Percentiles rank a stretch among this genome's conserved stretches.
phyloP scores from a whole-genome alignment of 768 basidiomycete genomes.

The Phylloporus sp. region DNA sequence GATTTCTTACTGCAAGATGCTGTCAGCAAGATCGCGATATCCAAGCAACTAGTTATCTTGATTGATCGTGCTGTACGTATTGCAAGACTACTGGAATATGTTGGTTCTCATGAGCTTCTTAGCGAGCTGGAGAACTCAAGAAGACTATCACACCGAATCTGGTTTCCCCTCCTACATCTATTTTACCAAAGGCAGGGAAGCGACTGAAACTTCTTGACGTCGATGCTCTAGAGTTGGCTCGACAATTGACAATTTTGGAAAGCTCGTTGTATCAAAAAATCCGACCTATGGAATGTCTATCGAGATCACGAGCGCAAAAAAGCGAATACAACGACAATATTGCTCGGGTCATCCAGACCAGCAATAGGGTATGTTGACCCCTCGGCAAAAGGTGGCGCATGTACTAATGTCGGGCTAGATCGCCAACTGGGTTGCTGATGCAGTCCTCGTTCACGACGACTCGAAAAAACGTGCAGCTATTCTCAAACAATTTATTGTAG shows the following conservation, averaged over 20 bases:
- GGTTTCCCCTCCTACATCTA: conserved; percentile 67
- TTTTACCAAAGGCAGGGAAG: conserved; percentile 66
- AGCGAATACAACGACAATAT: conserved; percentile 79
- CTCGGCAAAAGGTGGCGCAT: background rate
- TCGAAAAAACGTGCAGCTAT: conserved; percentile 74
- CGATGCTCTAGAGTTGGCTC: conserved; percentile 83
- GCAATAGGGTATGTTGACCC: conserved; percentile 62
- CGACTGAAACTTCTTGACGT: conserved; percentile 83
- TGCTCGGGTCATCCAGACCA: conserved; percentile 79
- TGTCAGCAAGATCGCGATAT: conserved; percentile 60
- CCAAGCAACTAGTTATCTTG: conserved; percentile 67
- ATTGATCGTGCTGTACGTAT: conserved; percentile 77
- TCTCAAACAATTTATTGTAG: conserved; percentile 86
- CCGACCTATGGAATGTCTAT: conserved; percentile 84
- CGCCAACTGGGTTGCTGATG: conserved; percentile 89
- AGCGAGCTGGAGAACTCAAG: conserved; percentile 53
- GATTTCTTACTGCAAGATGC: conserved; percentile 69
- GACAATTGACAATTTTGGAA: conserved; percentile 92
- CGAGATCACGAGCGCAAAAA: conserved; percentile 74
- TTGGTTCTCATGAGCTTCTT: conserved; percentile 18
- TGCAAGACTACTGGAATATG: background rate
- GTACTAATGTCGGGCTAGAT: conserved; percentile 48
- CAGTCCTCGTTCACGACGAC: conserved; percentile 77
- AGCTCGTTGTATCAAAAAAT: conserved; percentile 84
- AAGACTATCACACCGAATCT: conserved; percentile 54